Evolutionary conservation across 2,329 filamentous ascomycete genomes (phyloP), one percentile per base, ranked within the genome.

Genomic region (Raffaelea ambrosiae): DNA sequence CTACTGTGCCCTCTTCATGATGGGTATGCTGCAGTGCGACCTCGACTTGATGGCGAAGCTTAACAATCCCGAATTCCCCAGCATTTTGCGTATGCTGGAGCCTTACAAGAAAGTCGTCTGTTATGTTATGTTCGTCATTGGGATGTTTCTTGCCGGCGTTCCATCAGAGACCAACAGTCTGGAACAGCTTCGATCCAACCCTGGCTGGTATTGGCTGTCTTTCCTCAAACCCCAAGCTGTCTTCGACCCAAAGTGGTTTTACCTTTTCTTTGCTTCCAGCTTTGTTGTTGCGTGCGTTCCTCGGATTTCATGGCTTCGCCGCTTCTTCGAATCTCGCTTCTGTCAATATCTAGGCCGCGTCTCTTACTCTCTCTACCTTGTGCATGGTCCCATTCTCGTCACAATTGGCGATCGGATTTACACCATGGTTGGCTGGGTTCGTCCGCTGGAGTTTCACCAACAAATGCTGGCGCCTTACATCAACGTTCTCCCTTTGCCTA

Each of bases 201-300:
- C 76, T 0, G 80, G 81, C 3, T 84, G 80, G 79, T 71, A 73
- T 52, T 78, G 70, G 53, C 62, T 83, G 14, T 78, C 79, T 0
- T 71, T 70, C 50, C 65, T 86, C 48, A 83, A 82, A 51, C 79
- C 81, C 0, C 79, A 84, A 57, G 81, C 81, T 1, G 76, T 81
- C 11, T 83, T 71, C 54, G 78, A 84, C 58, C 73, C 71, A 58
- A 84, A 84, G 61, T 84, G 79, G 79, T 84, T 84, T 62, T 84
- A 73, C 58, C 69, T 84, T 3, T 81, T 81, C 58, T 77, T 72
- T 66, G 80, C 79, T 1, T 71, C 81, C 1, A 65, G 69, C 21
- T 69, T 81, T 46, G 59, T 82, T 0, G 72, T 86, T 0, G 66
- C 73, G 1, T 69, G 73, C 0, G 65, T 78, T 3, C 74, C 76